A percentile compares a stretch with the other conserved stretches of the same genome.
Evolutionary conservation across 345 rosid genomes (phyloP).

Genomic region (Combretum micranthum): DNA sequence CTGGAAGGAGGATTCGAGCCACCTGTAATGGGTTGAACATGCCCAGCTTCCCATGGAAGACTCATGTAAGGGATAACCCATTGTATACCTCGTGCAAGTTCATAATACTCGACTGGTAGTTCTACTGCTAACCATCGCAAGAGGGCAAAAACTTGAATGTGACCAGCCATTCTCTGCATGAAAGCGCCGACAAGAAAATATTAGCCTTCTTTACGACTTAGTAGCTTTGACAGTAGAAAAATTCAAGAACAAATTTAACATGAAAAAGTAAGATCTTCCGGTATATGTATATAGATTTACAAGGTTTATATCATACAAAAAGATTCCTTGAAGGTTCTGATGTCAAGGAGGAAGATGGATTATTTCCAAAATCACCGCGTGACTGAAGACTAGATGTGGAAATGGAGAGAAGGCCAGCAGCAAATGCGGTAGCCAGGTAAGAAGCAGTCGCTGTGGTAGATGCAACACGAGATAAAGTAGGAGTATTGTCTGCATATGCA

Average conservation of each 20-base stretch:
- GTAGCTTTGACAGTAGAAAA: too few species aligned
- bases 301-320: conserved; percentile 46
- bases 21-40: conserved; percentile 44
- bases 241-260: neutral
- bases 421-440: conserved; percentile 48
- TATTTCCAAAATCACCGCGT: conserved; percentile 54
- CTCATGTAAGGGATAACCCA: conserved; percentile 87
- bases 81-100: conserved; percentile 56
- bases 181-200: neutral
- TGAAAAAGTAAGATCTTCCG: neutral
- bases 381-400: conserved; percentile 79
- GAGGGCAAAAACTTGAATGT: conserved; percentile 89
- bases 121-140: conserved; percentile 71
- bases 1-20: conserved; percentile 38
- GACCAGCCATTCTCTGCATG: conserved; percentile 69
- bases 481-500: conserved; percentile 53
- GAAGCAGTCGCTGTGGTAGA: conserved; percentile 42
- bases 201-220: too few species aligned
- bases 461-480: conserved; percentile 41
- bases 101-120: conserved; percentile 69
- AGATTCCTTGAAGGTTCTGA: conserved; percentile 74
- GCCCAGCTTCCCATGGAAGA: conserved; percentile 85
- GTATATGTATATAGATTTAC: neutral
- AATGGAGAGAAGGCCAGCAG: conserved; percentile 62
- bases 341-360: conserved; percentile 41